Percentiles rank a stretch among this genome's conserved stretches.
Conservation (phyloP, 495 filamentous ascomycete genomes). For the Xylaria acuta region DNA sequence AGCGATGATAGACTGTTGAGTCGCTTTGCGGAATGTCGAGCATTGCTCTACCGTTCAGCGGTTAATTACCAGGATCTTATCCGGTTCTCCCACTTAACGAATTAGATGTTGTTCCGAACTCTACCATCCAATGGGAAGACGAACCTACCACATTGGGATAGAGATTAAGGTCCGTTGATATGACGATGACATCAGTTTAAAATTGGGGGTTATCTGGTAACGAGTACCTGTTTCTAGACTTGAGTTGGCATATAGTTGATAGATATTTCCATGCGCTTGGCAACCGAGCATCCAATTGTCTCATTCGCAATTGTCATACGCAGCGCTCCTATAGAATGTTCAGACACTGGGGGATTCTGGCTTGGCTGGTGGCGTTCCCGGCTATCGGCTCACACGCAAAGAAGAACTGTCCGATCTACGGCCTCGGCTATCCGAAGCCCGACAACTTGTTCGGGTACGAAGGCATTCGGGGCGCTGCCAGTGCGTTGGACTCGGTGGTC, state of each 20-base stretch:
- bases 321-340: background rate
- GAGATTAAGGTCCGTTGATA: background rate
- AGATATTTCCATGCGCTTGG: background rate
- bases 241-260: background rate
- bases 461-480: conserved; percentile 35
- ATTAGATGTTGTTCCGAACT: background rate
- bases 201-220: background rate
- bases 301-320: background rate
- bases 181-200: background rate
- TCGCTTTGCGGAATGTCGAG: no score
- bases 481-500: conserved; percentile 41
- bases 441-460: conserved; percentile 39
- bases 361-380: background rate
- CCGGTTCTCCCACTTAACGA: background rate
- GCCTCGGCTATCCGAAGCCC: conserved; percentile 52
- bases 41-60: background rate
- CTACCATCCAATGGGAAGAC: background rate
- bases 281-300: background rate
- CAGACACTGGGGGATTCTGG: background rate
- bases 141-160: background rate
- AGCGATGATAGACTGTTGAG: background rate
- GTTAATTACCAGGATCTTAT: conserved; percentile 13
- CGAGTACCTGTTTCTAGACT: background rate
- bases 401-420: conserved; percentile 55
- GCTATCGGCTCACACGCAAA: conserved; percentile 32